A percentile compares a stretch with the other conserved stretches of the same genome.
These are phyloP conservation scores for Penicillium sp. DNA, from an alignment of 2,329 filamentous ascomycete species.

Conservation along the genomic window DNA sequence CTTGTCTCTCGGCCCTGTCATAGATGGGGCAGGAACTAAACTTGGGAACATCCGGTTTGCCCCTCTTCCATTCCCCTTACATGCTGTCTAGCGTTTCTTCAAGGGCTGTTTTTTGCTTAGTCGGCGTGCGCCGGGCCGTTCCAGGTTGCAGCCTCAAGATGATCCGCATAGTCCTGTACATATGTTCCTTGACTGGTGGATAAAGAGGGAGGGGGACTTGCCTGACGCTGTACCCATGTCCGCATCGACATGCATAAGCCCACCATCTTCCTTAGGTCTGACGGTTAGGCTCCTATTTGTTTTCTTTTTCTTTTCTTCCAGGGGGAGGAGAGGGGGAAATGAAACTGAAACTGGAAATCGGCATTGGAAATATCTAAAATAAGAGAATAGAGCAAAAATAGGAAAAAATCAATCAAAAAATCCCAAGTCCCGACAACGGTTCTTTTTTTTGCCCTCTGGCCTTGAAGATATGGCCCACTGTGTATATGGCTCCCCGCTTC, in stretches of 20 bases:
- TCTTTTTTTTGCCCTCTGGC: constrained; percentile 12
- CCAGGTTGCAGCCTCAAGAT: constrained; percentile 46
- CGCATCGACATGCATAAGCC: constrained; percentile 40
- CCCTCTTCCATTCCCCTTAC: constrained; percentile 14
- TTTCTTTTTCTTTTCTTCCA: constrained; percentile 9
- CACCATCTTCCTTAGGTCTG: constrained; percentile 32
- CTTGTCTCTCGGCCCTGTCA: constrained; percentile 8
- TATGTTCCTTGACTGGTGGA: constrained; percentile 33
- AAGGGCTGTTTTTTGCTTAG: constrained; percentile 33
- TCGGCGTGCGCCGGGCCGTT: constrained; percentile 46
- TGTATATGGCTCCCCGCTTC: constrained; percentile 41
- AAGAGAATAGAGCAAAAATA: background rate
- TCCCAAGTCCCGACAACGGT: constrained; percentile 9
- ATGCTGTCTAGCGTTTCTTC: constrained; percentile 35
- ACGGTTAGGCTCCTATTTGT: constrained; percentile 39
- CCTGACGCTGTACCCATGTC: constrained; percentile 34
- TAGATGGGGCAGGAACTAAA: constrained; percentile 6
- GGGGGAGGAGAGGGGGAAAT: constrained; percentile 13
- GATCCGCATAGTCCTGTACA: constrained; percentile 40
- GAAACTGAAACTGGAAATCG: constrained; percentile 7
- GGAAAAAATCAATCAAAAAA: constrained; percentile 6
- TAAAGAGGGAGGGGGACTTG: constrained; percentile 31
- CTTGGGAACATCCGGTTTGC: constrained; percentile 7
- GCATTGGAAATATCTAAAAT: constrained; percentile 3
- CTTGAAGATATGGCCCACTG: constrained; percentile 32